Evolutionary conservation across 805 yeast genomes (phyloP).

Genomic region (Metschnikowia santaceciliae): DNA sequence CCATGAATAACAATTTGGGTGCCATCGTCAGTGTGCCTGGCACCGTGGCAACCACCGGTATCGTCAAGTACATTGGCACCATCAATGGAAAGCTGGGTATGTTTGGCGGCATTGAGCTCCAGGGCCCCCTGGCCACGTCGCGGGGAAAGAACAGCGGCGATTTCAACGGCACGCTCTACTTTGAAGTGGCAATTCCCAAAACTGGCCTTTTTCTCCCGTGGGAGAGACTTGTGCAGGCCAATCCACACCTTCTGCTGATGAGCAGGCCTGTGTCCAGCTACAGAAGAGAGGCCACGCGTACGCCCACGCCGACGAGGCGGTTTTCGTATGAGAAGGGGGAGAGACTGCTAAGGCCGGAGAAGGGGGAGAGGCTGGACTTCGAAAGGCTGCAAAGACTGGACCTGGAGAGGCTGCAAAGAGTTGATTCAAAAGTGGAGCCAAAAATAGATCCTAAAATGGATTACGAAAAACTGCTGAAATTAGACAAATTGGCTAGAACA

Average conservation of each 20-base stretch:
- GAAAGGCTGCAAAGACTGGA: not conserved
- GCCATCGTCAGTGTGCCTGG: conserved; percentile 54
- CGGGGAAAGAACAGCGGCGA: conserved; percentile 87
- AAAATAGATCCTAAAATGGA: no score
- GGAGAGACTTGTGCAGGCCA: conserved; percentile 37
- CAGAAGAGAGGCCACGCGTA: conserved; percentile 1
- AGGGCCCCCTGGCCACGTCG: conserved; percentile 52
- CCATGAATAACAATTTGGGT: conserved; percentile 33
- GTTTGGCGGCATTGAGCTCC: conserved; percentile 83
- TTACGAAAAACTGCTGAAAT: not conserved
- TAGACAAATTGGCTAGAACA: not conserved
- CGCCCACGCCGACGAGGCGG: conserved; percentile 2
- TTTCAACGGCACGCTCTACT: conserved; percentile 67
- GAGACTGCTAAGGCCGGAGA: not conserved
- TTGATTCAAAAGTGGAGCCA: no score
- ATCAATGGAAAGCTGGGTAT: conserved; percentile 68
- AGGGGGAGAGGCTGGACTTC: not conserved
- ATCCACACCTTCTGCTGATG: conserved; percentile 24
- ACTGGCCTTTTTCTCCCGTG: conserved; percentile 75
- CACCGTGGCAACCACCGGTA: conserved; percentile 55
- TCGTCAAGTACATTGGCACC: conserved; percentile 65
- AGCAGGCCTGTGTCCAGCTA: conserved; percentile 5
- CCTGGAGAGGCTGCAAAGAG: no score
- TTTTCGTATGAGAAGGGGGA: not conserved
- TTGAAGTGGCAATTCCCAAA: conserved; percentile 56